Conservation (phyloP, 1,284 basidiomycete genomes). For the Leccinum solheimii region DNA sequence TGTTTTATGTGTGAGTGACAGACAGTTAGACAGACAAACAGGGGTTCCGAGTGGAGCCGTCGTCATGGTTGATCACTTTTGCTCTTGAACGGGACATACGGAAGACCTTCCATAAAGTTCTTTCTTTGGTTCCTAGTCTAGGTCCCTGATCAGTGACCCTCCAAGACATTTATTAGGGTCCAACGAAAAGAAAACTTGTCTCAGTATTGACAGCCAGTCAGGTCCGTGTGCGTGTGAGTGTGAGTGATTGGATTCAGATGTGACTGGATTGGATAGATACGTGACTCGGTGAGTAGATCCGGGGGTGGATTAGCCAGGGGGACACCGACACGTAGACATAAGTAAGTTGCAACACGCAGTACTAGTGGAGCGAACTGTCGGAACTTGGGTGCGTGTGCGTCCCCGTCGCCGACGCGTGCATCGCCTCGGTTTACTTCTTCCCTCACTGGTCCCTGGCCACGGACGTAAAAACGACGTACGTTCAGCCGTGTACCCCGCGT, state of each 20-base stretch:
- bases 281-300: neutral
- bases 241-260: neutral
- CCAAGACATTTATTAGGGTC: too few relatives aligned
- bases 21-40: neutral
- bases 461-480: neutral
- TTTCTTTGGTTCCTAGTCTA: neutral
- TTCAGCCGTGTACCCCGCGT: neutral
- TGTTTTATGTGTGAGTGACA: neutral
- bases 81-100: neutral
- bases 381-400: neutral
- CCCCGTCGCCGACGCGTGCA: neutral
- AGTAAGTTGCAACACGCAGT: neutral
- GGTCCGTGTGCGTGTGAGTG: neutral
- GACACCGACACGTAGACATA: neutral
- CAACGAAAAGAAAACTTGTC: too few relatives aligned
- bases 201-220: too few relatives aligned
- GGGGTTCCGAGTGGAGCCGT: neutral
- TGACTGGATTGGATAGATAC: neutral
- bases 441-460: neutral
- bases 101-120: neutral
- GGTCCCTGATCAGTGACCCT: neutral
- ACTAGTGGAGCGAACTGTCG: neutral
- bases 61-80: neutral
- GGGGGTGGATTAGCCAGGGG: neutral
- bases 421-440: neutral